A percentile compares a stretch with the other conserved stretches of the same genome.
Evolutionary conservation across 2,329 filamentous ascomycete genomes (phyloP).

Genomic region (Alternaria gaisen): DNA sequence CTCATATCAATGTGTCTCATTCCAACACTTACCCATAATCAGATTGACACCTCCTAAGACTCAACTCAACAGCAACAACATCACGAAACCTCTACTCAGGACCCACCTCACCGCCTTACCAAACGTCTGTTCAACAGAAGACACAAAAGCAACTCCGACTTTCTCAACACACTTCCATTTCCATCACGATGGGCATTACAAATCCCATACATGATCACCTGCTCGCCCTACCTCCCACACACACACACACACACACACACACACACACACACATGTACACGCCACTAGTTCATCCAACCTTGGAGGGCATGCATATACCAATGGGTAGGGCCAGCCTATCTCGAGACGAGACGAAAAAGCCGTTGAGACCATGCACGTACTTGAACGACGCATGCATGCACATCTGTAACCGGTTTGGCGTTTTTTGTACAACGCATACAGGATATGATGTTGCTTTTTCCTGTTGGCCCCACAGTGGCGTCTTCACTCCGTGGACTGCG

Average conservation of each 20-base stretch:
- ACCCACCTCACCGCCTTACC: neutral
- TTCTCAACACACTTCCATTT: neutral
- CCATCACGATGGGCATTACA: neutral
- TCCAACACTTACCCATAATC: too few relatives aligned
- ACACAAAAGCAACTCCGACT: neutral
- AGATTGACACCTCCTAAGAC: too few relatives aligned
- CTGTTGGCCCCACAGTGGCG: neutral
- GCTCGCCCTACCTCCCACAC: neutral
- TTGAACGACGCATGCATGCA: neutral
- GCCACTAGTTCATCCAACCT: constrained; percentile 3
- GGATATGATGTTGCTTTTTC: neutral
- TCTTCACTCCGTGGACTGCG: neutral
- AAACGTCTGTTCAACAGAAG: neutral
- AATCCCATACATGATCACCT: neutral
- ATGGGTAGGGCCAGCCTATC: neutral
- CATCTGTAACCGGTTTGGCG: neutral
- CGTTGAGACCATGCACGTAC: neutral
- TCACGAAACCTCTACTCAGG: too few relatives aligned
- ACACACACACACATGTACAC: neutral
- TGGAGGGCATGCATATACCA: neutral
- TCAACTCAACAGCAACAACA: too few relatives aligned
- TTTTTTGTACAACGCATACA: constrained; percentile 4
- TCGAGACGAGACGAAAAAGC: neutral
- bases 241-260: neutral
- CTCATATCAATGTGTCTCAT: too few relatives aligned